These are phyloP conservation scores for Ascochyta lentis DNA, from an alignment of 2,329 filamentous ascomycete species.

Conservation along the genomic window DNA sequence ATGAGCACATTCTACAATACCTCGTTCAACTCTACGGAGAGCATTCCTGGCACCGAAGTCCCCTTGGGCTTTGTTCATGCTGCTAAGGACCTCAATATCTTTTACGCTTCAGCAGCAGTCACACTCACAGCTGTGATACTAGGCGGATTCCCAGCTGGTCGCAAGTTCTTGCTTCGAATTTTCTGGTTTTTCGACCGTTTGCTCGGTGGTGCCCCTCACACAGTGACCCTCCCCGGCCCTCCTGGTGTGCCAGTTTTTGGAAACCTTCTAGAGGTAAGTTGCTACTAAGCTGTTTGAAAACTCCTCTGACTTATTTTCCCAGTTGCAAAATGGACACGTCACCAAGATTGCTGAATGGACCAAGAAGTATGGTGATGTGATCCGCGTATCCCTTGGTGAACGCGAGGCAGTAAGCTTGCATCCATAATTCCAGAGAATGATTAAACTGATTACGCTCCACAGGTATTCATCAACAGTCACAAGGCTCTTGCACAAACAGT, in stretches of 20 bases:
- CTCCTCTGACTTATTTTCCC: neutral
- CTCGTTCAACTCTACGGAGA: no score
- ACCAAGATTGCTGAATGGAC: slow-evolving; percentile 2
- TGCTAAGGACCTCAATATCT: neutral
- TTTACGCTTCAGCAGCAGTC: neutral
- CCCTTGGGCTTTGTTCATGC: no score
- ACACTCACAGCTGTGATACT: neutral
- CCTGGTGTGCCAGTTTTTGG: neutral
- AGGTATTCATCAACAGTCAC: neutral
- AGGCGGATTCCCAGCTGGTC: neutral
- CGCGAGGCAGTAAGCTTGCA: neutral
- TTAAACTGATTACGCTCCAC: no score
- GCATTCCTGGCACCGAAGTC: no score
- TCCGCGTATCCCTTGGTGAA: slow-evolving; percentile 1
- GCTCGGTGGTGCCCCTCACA: neutral
- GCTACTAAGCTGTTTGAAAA: no score
- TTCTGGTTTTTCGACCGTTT: neutral
- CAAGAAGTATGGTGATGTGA: slow-evolving; percentile 1
- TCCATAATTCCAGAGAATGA: no score
- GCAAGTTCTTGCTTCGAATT: neutral
- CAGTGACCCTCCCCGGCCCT: neutral
- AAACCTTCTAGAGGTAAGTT: slow-evolving; percentile 2
- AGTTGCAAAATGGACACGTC: neutral
- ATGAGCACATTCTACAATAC: no score
- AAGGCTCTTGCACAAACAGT: slow-evolving; percentile 1